Conservation (phyloP, 2,329 filamentous ascomycete species). For the Cadophora sp. region DNA sequence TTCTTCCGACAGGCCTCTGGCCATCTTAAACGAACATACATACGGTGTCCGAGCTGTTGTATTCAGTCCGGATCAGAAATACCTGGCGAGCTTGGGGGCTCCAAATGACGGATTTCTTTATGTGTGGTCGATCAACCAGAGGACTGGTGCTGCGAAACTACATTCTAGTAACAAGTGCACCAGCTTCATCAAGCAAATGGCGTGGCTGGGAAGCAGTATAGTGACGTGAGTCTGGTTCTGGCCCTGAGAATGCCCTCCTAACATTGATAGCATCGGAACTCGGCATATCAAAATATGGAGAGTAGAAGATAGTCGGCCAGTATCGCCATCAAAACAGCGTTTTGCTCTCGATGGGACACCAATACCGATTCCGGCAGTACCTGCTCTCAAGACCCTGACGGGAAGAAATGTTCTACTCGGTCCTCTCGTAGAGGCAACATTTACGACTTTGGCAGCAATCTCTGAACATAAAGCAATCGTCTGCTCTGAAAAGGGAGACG, state of each 20-base stretch:
- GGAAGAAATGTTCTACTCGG: conserved; percentile 91
- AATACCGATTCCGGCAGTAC: conserved; percentile 45
- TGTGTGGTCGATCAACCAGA: conserved; percentile 86
- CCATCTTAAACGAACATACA: conserved; percentile 86
- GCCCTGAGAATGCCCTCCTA: conserved; percentile 23
- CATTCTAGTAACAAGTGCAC: conserved; percentile 93
- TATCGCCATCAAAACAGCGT: conserved; percentile 69
- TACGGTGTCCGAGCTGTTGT: conserved; percentile 88
- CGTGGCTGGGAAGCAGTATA: conserved; percentile 85
- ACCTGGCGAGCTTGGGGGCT: conserved; percentile 85
- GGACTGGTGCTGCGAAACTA: conserved; percentile 78
- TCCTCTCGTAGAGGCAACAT: conserved; percentile 80
- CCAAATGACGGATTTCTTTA: conserved; percentile 94
- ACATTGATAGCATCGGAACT: conserved; percentile 67
- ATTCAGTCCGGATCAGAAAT: conserved; percentile 87
- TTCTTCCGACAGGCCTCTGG: conserved; percentile 81
- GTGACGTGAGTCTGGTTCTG: conserved; percentile 63
- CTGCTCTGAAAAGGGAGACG: conserved; percentile 84
- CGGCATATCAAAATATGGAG: conserved; percentile 95
- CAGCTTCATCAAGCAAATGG: conserved; percentile 82
- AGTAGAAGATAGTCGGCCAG: conserved; percentile 68
- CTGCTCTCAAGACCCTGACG: conserved; percentile 71
- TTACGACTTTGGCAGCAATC: conserved; percentile 77
- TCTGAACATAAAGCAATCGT: conserved; percentile 78
- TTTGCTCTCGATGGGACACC: conserved; percentile 54